Evolutionary conservation across 202 grass and related monocot genomes (phyloP).

Genomic region (Hordeum pubiflorum): DNA sequence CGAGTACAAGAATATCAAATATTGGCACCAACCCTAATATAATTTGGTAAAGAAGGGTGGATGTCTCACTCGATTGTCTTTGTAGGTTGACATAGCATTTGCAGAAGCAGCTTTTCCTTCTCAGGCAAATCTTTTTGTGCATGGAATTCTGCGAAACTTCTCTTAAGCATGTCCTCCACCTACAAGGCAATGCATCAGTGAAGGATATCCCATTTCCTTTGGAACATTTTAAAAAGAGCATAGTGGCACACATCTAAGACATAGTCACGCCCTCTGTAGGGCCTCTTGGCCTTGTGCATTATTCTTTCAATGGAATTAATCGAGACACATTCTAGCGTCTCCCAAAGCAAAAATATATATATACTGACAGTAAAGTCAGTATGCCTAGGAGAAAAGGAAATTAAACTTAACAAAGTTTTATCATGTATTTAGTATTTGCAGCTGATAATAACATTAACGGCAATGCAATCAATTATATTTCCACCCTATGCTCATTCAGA

Average conservation of each 20-base stretch:
- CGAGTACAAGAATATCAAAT: background rate
- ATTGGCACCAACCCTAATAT: background rate
- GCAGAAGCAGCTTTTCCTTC: conserved; percentile 75
- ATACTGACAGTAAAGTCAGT: background rate
- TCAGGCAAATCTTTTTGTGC: conserved; percentile 96
- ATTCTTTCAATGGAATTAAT: background rate
- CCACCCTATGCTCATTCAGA: background rate
- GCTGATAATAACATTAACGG: background rate
- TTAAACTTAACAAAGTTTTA: background rate
- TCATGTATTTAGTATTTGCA: background rate
- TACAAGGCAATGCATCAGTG: conserved; percentile 30
- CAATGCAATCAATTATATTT: background rate
- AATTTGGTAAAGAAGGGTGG: conserved; percentile 18
- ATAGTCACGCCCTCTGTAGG: background rate
- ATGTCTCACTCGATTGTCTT: conserved; percentile 67
- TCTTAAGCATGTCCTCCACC: conserved; percentile 98
- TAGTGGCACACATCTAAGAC: background rate
- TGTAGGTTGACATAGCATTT: conserved; percentile 67
- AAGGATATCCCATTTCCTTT: background rate
- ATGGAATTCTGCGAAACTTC: conserved; percentile 97
- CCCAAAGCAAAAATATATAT: background rate
- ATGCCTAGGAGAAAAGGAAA: background rate
- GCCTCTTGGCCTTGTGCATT: background rate
- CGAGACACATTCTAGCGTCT: background rate
- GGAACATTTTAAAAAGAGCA: background rate